phyloP scores from a whole-genome alignment of 164 flowering plant species.

The Annona cherimola region DNA sequence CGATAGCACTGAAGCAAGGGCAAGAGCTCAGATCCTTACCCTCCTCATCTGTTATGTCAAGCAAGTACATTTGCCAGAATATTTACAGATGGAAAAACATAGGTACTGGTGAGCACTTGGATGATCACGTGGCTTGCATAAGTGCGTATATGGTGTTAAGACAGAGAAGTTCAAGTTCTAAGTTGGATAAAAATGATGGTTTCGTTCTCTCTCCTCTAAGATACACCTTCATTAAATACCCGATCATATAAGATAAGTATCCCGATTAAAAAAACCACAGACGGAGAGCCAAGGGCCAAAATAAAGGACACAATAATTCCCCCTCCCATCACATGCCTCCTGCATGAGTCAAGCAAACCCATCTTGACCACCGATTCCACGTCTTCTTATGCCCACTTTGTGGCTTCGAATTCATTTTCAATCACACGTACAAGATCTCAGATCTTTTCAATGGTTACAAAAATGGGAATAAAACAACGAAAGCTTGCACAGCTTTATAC shows the following conservation, averaged over 20 bases:
- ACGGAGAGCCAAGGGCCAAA: neutral
- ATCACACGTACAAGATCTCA: neutral
- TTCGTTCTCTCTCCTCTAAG: too few species aligned
- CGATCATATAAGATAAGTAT: too few species aligned
- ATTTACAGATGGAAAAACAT: neutral
- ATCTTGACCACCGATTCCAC: neutral
- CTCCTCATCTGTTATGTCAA: conserved; percentile 10
- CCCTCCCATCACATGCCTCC: neutral
- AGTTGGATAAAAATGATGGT: too few species aligned
- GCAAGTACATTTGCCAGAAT: conserved; percentile 6
- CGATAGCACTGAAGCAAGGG: neutral
- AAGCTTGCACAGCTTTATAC: neutral
- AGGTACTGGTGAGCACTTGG: too few species aligned
- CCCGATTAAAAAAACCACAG: too few species aligned
- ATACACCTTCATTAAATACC: too few species aligned
- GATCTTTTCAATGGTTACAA: neutral
- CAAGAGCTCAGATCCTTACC: neutral
- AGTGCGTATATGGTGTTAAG: too few species aligned
- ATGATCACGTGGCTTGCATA: too few species aligned
- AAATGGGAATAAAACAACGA: neutral
- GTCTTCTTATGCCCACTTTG: neutral
- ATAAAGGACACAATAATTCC: neutral
- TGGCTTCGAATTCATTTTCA: neutral
- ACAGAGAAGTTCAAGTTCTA: too few species aligned
- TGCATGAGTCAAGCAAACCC: neutral